These are phyloP conservation scores for Phenoliferia sp. DNA, from an alignment of 1,284 basidiomycete species.

Conservation along the genomic window DNA sequence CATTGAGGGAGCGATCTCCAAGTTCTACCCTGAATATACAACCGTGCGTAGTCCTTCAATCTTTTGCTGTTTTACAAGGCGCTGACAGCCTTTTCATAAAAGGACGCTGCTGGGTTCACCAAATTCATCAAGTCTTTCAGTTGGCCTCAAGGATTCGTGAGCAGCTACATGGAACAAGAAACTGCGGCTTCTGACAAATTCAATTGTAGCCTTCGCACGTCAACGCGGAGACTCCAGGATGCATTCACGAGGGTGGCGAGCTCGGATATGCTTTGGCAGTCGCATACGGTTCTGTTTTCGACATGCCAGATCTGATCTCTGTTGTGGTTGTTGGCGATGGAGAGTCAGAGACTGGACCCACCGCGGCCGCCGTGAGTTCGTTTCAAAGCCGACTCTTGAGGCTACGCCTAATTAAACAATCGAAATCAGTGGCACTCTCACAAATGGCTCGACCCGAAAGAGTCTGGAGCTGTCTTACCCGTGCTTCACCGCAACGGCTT, in stretches of 20 bases:
- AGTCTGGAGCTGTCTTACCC: constrained; percentile 72
- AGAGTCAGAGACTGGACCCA: constrained; percentile 80
- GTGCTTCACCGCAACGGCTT: constrained; percentile 68
- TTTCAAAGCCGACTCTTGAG: constrained; percentile 30
- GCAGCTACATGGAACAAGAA: not conserved
- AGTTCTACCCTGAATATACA: constrained; percentile 67
- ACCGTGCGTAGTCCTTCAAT: constrained; percentile 46
- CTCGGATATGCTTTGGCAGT: constrained; percentile 70
- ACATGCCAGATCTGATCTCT: constrained; percentile 75
- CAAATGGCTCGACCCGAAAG: constrained; percentile 85
- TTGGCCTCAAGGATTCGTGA: constrained; percentile 47
- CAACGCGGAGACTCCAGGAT: constrained; percentile 43
- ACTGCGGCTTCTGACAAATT: not conserved
- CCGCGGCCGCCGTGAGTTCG: constrained; percentile 63
- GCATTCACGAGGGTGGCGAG: constrained; percentile 85
- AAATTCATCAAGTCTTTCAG: constrained; percentile 57
- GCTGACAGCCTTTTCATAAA: not conserved
- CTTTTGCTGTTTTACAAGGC: not conserved
- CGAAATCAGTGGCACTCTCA: constrained; percentile 60
- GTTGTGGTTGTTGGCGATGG: constrained; percentile 79
- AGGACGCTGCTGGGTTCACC: constrained; percentile 54
- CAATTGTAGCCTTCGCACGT: constrained; percentile 45
- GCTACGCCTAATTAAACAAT: not conserved
- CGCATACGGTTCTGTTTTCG: constrained; percentile 68
- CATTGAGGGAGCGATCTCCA: constrained; percentile 70